Conservation (phyloP, 1,284 basidiomycete genomes). For the Rhizoctonia solani region DNA sequence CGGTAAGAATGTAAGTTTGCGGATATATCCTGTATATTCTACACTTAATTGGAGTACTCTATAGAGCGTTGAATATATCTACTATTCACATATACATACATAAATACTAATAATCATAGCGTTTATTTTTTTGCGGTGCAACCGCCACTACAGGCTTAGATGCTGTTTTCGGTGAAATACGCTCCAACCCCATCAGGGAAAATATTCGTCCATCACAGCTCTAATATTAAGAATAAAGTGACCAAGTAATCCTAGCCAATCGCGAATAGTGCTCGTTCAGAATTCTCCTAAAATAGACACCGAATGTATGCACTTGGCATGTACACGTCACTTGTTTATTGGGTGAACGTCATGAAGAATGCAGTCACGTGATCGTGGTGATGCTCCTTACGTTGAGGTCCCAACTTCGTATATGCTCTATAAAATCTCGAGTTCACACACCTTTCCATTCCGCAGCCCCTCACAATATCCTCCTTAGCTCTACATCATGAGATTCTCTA, state of each 20-base stretch:
- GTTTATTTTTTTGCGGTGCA: too few species aligned
- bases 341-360: slow-evolving; percentile 16
- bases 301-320: neutral
- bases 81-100: too few species aligned
- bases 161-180: too few species aligned
- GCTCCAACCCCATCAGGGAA: too few species aligned
- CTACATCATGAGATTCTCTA: slow-evolving; percentile 25
- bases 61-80: too few species aligned
- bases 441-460: neutral
- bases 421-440: slow-evolving; percentile 16
- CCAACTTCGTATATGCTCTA: neutral
- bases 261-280: neutral
- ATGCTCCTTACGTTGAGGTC: neutral
- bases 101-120: too few species aligned
- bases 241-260: slow-evolving; percentile 1
- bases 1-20: too few species aligned
- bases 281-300: neutral
- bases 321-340: slow-evolving; percentile 10
- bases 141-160: too few species aligned
- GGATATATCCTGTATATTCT: too few species aligned
- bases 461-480: neutral
- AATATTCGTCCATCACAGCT: too few species aligned
- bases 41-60: too few species aligned
- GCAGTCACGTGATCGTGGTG: slow-evolving; percentile 11
- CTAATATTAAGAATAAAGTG: too few species aligned